Percentiles rank a stretch among this genome's conserved stretches.
These are phyloP conservation scores for Talaromyces rugulosus DNA, from an alignment of 2,329 filamentous ascomycete species.

Conservation along the genomic window DNA sequence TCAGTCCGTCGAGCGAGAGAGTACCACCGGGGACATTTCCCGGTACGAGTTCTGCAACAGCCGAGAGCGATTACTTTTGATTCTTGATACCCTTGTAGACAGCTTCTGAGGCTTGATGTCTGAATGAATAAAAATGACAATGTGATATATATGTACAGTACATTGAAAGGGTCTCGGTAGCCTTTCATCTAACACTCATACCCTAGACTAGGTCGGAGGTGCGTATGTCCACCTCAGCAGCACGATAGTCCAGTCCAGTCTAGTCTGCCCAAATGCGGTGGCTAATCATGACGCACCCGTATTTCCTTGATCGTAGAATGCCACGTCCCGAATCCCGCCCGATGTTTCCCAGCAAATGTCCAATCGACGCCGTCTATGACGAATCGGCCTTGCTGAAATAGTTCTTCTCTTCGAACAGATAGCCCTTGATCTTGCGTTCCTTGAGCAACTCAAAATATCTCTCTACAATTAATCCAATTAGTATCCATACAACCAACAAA, in stretches of 20 bases:
- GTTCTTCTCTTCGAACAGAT: constrained; percentile 62
- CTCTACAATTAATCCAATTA: constrained; percentile 39
- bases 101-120: background rate
- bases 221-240: background rate
- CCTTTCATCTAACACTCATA: background rate
- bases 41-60: constrained; percentile 9
- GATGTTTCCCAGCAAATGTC: background rate
- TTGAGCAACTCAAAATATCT: constrained; percentile 62
- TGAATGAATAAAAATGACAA: constrained; percentile 3
- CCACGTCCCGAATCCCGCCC: background rate
- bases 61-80: constrained; percentile 35
- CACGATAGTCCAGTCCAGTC: background rate
- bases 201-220: background rate
- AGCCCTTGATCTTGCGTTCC: constrained; percentile 60
- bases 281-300: background rate
- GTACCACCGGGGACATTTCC: constrained; percentile 33
- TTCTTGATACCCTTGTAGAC: background rate
- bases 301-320: background rate
- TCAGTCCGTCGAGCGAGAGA: constrained; percentile 12
- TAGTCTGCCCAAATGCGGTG: background rate
- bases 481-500: background rate
- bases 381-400: constrained; percentile 44
- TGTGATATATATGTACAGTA: constrained; percentile 14
- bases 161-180: background rate
- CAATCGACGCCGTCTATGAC: constrained; percentile 15